Conservation (phyloP, 495 filamentous ascomycete species). For the Sordaria brevicollis region DNA sequence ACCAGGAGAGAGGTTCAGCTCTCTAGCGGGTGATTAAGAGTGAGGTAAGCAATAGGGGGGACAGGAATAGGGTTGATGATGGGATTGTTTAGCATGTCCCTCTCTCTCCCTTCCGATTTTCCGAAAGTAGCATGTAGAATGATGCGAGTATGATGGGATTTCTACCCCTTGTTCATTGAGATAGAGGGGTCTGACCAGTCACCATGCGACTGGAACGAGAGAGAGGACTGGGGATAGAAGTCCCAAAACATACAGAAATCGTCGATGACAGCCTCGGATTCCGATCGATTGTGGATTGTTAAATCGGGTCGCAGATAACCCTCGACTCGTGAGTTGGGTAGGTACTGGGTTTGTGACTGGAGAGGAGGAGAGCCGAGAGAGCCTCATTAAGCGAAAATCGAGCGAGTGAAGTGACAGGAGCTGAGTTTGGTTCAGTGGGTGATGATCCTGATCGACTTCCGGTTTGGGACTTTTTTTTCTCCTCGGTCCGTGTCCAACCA, state of each 20-base stretch:
- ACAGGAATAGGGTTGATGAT: not conserved
- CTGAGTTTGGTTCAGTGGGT: not conserved
- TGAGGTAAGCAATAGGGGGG: too few species aligned
- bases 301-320: not conserved
- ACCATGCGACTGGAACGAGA: not conserved
- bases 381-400: not conserved
- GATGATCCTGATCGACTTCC: not conserved
- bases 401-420: not conserved
- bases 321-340: not conserved
- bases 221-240: not conserved
- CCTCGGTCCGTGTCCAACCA: not conserved
- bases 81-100: not conserved
- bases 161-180: not conserved
- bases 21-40: too few species aligned
- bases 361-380: not conserved
- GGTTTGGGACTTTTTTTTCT: not conserved
- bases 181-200: not conserved
- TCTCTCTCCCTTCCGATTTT: not conserved
- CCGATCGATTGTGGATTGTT: not conserved
- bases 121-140: not conserved
- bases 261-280: not conserved
- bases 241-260: not conserved
- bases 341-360: not conserved
- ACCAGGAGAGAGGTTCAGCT: not conserved
- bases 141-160: not conserved